A percentile compares a stretch with the other conserved stretches of the same genome.
Evolutionary conservation across 1,284 basidiomycete genomes (phyloP).

Genomic region (Vanrija humicola): DNA sequence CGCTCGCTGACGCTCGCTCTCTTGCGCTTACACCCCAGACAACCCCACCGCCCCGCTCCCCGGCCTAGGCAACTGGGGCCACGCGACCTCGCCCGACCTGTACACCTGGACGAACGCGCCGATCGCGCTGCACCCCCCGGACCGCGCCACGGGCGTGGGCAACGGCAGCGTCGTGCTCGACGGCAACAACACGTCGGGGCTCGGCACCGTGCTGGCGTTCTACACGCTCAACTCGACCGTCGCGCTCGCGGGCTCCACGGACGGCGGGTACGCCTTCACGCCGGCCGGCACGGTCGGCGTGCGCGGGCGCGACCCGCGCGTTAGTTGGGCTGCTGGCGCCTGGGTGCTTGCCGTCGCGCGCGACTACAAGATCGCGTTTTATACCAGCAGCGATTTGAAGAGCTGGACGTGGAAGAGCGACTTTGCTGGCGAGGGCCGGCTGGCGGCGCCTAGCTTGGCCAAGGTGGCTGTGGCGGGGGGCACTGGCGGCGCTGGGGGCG

Average conservation of each 20-base stretch:
- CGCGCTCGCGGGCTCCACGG: constrained; percentile 46
- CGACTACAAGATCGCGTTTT: constrained; percentile 46
- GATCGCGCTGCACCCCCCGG: constrained; percentile 41
- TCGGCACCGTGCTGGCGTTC: constrained; percentile 50
- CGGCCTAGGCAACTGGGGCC: constrained; percentile 52
- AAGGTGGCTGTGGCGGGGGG: constrained; percentile 32
- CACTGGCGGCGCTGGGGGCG: constrained; percentile 15
- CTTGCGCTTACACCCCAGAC: no score
- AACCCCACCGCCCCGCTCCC: constrained; percentile 47
- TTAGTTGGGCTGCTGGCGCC: constrained; percentile 44
- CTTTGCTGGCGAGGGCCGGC: constrained; percentile 35
- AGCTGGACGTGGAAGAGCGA: constrained; percentile 47
- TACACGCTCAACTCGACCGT: constrained; percentile 48
- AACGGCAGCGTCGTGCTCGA: constrained; percentile 50
- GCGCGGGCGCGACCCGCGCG: constrained; percentile 47
- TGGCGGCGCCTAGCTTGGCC: constrained; percentile 43
- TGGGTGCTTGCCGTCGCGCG: constrained; percentile 51
- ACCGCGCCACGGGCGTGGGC: constrained; percentile 36
- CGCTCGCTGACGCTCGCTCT: constrained; percentile 7
- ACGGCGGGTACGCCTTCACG: constrained; percentile 49
- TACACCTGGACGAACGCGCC: constrained; percentile 51
- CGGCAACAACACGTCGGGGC: constrained; percentile 50
- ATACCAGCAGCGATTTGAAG: constrained; percentile 46
- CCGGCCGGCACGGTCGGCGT: constrained; percentile 44
- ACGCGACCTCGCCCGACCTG: constrained; percentile 49